phyloP scores from a whole-genome alignment of 2,329 filamentous ascomycete species.

The Alternaria arbusti region DNA sequence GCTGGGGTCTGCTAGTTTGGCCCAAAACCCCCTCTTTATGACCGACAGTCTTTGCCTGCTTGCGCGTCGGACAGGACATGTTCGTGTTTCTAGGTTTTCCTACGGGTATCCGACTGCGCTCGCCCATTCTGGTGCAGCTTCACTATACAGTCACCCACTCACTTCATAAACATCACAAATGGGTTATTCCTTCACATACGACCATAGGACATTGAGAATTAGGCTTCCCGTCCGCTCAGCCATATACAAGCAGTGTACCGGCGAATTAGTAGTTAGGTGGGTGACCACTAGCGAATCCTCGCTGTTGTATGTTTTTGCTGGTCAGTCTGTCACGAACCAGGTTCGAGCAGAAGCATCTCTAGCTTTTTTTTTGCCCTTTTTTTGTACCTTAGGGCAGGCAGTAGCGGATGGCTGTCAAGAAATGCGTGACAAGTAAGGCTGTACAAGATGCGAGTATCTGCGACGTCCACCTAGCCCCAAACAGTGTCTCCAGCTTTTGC shows the following conservation, averaged over 20 bases:
- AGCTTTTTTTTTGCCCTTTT: background rate
- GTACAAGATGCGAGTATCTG: background rate
- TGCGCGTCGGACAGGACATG: background rate
- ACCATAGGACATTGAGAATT: too few relatives aligned
- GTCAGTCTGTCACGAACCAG: background rate
- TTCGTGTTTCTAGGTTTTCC: background rate
- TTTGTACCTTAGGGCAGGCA: background rate
- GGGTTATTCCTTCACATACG: too few relatives aligned
- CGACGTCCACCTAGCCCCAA: accelerated
- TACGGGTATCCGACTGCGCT: too few relatives aligned
- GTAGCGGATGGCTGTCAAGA: background rate
- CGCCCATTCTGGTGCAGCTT: too few relatives aligned
- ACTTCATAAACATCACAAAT: too few relatives aligned
- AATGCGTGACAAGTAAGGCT: background rate
- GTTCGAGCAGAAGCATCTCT: background rate
- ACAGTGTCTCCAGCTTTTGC: background rate
- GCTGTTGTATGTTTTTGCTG: background rate
- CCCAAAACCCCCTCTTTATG: accelerated
- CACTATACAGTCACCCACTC: too few relatives aligned
- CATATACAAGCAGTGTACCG: too few relatives aligned
- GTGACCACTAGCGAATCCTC: background rate
- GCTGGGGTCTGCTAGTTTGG: background rate
- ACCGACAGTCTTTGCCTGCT: background rate
- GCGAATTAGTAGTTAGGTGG: too few relatives aligned
- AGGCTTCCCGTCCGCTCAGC: too few relatives aligned